Conservation (phyloP, 164 flowering plant species). For the Chimonanthus praecox region DNA sequence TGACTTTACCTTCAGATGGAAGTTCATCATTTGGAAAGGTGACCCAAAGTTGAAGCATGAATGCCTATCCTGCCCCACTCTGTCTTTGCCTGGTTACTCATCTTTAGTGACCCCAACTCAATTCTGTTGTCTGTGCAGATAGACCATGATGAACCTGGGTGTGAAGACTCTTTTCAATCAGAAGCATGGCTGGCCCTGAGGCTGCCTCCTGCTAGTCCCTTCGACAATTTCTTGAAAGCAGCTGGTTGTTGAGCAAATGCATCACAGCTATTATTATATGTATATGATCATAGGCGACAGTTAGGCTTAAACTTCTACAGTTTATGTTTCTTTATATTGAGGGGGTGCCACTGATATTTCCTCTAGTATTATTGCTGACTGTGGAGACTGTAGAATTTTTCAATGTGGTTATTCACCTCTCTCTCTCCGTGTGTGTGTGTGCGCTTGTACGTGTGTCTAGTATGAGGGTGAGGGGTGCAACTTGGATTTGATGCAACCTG, state of each 20-base stretch:
- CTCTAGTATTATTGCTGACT: neutral
- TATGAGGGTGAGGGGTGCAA: too few species aligned
- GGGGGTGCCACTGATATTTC: neutral
- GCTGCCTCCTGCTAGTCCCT: constrained; percentile 97
- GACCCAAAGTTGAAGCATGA: constrained; percentile 2
- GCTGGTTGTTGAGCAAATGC: constrained; percentile 41
- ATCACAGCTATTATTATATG: neutral
- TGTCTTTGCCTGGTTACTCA: neutral
- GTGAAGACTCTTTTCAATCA: constrained; percentile 2
- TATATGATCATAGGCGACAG: neutral
- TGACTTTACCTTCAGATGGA: constrained; percentile 24
- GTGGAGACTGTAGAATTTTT: too few species aligned
- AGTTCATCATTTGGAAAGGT: constrained; percentile 35
- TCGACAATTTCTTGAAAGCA: constrained; percentile 91
- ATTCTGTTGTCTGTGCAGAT: constrained; percentile 23
- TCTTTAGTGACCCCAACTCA: neutral
- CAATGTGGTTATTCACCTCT: too few species aligned
- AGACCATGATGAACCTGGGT: constrained; percentile 15
- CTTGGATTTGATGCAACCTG: too few species aligned
- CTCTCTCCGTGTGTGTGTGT: too few species aligned
- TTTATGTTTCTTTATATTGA: neutral
- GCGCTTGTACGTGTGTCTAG: too few species aligned
- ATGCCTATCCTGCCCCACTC: neutral
- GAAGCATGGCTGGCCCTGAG: constrained; percentile 60
- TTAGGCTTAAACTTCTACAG: neutral